Evolutionary conservation across 306 rosid genomes (phyloP), one percentile per base, ranked within the genome.

Genomic region (Corylus heterophylla): DNA sequence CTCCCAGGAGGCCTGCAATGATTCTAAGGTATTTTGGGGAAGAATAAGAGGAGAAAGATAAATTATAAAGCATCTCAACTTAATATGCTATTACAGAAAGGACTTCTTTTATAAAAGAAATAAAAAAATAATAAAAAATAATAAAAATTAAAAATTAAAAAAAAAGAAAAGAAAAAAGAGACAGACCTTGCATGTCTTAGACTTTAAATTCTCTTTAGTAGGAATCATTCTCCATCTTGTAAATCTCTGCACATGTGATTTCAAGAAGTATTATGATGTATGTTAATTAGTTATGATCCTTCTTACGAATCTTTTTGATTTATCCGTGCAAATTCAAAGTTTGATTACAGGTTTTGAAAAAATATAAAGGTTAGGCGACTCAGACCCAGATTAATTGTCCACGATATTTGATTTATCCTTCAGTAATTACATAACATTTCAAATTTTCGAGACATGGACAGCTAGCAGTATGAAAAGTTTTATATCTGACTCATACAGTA

Each of bases 151-250:
- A 22, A 22, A 22, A 22, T 22, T 18, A 54, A 54, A 7, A 16
- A 55, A 18, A 55, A 54, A 20, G n/a, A 7, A n/a, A 55, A 11
- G 11, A 4, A 49, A 42, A 68, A 9, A 7, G 70, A 62, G 25
- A 79, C 85, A 85, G 80, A 94, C 98, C 98, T 86, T 74, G 92
- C 98, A 94, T 3, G 73, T 52, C 73, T 56, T 76, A 22, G 89
- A 44, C 55, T 78, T 83, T 35, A 76, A 58, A 61, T 80, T 75
- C 2, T 76, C 86, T 66, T 25, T 72, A 20, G 82, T 31, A 86
- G 82, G 73, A 76, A 76, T 59, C 6, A 81, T 74, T 81, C 87
- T 83, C 98, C 96, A 89, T 84, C 92, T 87, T n/a, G 88, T 78
- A 29, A 89, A 77, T 83, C 88, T 92, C 98, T 95, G 97, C 87